These are phyloP conservation scores for Hypoxylon sp. DNA, from an alignment of 2,329 filamentous ascomycete genomes.

Conservation along the genomic window DNA sequence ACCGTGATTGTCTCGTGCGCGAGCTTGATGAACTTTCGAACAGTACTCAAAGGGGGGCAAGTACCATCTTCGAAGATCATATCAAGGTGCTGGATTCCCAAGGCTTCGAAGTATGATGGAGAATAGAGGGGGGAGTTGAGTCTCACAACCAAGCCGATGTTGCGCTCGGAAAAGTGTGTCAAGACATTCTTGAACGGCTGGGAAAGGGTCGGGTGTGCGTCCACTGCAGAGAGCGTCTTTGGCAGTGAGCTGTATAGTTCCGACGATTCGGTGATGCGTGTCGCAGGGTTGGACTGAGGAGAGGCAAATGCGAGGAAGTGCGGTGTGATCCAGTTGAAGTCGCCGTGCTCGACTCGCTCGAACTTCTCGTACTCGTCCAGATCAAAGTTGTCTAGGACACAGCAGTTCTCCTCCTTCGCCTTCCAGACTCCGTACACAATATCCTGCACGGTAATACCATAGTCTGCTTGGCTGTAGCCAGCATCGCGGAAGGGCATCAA, in stretches of 20 bases:
- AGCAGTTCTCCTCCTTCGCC: constrained; percentile 94
- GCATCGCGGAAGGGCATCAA: constrained; percentile 99
- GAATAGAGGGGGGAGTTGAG: constrained; percentile 97
- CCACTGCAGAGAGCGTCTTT: constrained; percentile 75
- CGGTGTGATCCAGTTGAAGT: constrained; percentile 99
- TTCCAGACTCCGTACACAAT: constrained; percentile 99
- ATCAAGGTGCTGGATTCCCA: constrained; percentile 94
- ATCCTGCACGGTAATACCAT: constrained; percentile 93
- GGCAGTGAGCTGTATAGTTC: constrained; percentile 79
- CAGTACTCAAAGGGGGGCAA: constrained; percentile 86
- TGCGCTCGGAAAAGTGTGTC: constrained; percentile 83
- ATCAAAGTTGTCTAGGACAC: constrained; percentile 91
- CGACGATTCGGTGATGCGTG: constrained; percentile 74
- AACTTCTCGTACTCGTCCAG: constrained; percentile 96
- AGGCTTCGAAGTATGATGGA: constrained; percentile 93
- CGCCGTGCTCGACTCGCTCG: constrained; percentile 95
- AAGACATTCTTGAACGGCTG: constrained; percentile 96
- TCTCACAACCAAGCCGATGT: constrained; percentile 92
- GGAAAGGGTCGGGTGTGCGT: constrained; percentile 74
- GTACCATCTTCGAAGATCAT: constrained; percentile 99
- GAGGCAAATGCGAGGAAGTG: constrained; percentile 96
- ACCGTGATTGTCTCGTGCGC: constrained; percentile 94
- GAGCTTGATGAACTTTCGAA: constrained; percentile 92
- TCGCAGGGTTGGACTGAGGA: constrained; percentile 81
- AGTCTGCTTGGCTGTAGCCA: constrained; percentile 98